These are phyloP conservation scores for Carex parvula DNA, from an alignment of 176 grass and related monocot species.

Conservation along the genomic window DNA sequence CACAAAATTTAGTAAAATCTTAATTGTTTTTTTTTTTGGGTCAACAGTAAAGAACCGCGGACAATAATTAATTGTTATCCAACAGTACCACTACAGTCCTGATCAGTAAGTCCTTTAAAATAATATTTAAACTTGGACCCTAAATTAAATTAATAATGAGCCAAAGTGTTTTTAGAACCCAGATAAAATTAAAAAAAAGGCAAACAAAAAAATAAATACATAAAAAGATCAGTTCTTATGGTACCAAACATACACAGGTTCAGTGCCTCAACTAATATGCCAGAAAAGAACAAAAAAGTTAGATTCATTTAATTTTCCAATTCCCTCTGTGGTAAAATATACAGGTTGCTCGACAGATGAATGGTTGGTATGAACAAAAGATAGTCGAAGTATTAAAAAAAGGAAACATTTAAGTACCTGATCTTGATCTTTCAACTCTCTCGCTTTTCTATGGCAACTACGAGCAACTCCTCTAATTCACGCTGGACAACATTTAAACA, in stretches of 20 bases:
- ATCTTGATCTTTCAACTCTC: not conserved
- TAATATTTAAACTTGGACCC: not conserved
- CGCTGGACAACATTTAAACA: not conserved
- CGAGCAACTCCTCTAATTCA: not conserved
- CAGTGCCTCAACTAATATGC: not conserved
- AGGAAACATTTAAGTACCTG: not conserved
- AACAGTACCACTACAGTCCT: not conserved
- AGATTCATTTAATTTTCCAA: not conserved
- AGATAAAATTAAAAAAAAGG: not conserved
- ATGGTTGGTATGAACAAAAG: not conserved
- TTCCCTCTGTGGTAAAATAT: not conserved
- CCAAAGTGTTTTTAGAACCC: not conserved
- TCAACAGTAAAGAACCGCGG: too few species aligned
- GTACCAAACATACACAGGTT: not conserved
- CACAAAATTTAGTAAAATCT: not conserved
- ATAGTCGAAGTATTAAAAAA: not conserved
- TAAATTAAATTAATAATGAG: not conserved
- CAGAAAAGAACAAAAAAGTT: not conserved
- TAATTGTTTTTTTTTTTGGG: too few species aligned
- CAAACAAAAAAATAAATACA: not conserved
- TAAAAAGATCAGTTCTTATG: not conserved
- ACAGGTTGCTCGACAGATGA: not conserved
- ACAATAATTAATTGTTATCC: not conserved
- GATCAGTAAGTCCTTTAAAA: not conserved
- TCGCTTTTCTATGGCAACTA: not conserved